phyloP scores from a whole-genome alignment of 2,329 filamentous ascomycete genomes.

The Phaeosphaeriaceae sp. region DNA sequence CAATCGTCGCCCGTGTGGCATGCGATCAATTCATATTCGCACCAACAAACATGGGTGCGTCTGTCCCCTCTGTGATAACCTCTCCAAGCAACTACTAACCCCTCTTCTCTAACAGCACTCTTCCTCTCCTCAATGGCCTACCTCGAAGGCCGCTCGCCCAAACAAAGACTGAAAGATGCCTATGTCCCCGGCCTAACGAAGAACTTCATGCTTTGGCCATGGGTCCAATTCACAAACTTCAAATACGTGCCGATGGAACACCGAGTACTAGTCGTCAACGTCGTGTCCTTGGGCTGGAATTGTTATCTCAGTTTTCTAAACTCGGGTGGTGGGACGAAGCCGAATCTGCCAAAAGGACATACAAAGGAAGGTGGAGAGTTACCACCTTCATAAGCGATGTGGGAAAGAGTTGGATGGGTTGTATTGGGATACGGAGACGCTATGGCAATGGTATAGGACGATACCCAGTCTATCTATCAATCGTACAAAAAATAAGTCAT shows the following conservation, averaged over 20 bases:
- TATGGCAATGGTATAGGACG: too few species aligned
- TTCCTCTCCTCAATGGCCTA: conserved; percentile 87
- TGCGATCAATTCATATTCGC: conserved; percentile 82
- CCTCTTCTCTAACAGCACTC: conserved; percentile 44
- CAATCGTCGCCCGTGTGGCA: conserved; percentile 78
- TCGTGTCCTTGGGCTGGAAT: conserved; percentile 61
- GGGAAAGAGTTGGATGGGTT: background rate
- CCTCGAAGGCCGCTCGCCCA: conserved; percentile 70
- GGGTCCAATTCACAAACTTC: conserved; percentile 86
- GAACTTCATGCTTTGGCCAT: conserved; percentile 89
- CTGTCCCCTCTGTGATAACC: conserved; percentile 30
- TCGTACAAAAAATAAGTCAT: too few species aligned
- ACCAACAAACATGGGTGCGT: conserved; percentile 71
- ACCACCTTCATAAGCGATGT: conserved; percentile 28
- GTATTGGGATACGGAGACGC: too few species aligned
- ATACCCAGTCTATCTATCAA: too few species aligned
- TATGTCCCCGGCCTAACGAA: conserved; percentile 76
- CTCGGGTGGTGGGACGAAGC: conserved; percentile 31
- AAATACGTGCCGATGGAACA: conserved; percentile 83
- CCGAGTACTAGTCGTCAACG: conserved; percentile 83
- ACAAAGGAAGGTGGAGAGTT: conserved; percentile 33
- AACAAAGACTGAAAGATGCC: conserved; percentile 73
- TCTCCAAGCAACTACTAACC: background rate
- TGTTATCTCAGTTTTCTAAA: conserved; percentile 51
- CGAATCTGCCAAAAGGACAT: conserved; percentile 15